Conservation (phyloP, 208 protist genomes). For the Trypanosoma avium region DNA sequence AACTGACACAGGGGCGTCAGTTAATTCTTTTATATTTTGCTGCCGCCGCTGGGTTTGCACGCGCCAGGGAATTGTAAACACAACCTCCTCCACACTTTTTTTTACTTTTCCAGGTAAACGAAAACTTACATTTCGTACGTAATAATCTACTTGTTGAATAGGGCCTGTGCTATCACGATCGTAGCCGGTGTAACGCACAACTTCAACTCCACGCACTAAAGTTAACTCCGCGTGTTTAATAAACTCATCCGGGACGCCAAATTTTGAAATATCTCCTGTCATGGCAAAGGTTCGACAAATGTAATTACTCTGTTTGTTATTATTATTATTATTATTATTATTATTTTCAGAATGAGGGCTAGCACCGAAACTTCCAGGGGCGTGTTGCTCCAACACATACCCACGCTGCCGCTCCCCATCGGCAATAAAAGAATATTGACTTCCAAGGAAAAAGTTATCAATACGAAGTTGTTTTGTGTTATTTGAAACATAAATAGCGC, state of each 20-base stretch:
- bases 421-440: constrained; percentile 28
- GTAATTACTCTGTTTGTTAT: no score
- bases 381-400: constrained; percentile 24
- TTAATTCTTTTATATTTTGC: constrained; percentile 33
- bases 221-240: constrained; percentile 16
- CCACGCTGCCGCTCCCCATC: constrained; percentile 15
- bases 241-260: constrained; percentile 50
- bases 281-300: constrained; percentile 30
- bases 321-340: no score
- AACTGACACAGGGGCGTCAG: constrained; percentile 30
- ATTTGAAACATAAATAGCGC: constrained; percentile 30
- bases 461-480: constrained; percentile 24
- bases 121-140: constrained; percentile 29
- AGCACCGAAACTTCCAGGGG: constrained; percentile 1
- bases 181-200: constrained; percentile 38
- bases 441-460: constrained; percentile 38
- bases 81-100: neutral
- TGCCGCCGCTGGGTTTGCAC: constrained; percentile 41
- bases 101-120: neutral
- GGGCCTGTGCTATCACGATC: constrained; percentile 39
- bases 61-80: constrained; percentile 46
- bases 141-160: constrained; percentile 48
- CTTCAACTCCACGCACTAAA: constrained; percentile 49
- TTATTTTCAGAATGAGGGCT: no score
- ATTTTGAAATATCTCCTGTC: constrained; percentile 18